Base-by-base conservation (phyloP, 75 land plant species). In the Selaginella moellendorffii region DNA sequence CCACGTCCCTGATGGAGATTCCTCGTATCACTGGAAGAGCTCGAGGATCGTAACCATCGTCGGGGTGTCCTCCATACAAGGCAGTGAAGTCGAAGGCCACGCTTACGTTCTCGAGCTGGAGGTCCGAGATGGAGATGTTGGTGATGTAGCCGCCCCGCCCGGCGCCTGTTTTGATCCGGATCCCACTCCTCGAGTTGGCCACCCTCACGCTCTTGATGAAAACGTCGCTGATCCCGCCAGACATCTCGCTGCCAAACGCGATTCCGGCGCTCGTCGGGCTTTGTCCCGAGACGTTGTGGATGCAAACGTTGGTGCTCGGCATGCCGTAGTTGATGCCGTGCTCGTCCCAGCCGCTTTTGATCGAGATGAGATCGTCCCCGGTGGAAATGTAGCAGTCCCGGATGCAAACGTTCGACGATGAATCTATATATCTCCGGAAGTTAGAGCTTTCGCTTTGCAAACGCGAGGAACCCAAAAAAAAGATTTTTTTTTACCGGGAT, bases 321-420 rank as follows among this genome's bases (percentile, higher is more conserved):
- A 63, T 78, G 17, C 79, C 85, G 58, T 65, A 61, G 17, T 62
- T 5, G 14, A 80, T 80, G 10, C 92, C 92, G 30, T 84, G 78
- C 36, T 82, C 78, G 65, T 87, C 92, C 92, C 92, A 87, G 0
- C 92, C 92, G 46, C 92, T 85, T 67, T 82, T 82, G 28, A 88
- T 63, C 24, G 93, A 80, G 5, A 88, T 77, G 18, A 81, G 76
- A 58, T 85, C 93, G 53, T 88, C 88, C 1, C 88, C 88, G 29
- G 77, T 81, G 69, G 77, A 80, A 19, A 84, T 82, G 65, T 88
- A 80, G 63, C 85, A 84, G 64, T 88, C 82, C 59, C 84, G 85
- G 23, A 88, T 84, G 70, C 81, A 83, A 0, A 88, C 88, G 63
- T 85, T 63, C 1, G 79, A 54, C 68, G 87, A 71, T 8, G 93